phyloP scores from a whole-genome alignment of 2,329 filamentous ascomycete genomes.

The Fusarium sp. region DNA sequence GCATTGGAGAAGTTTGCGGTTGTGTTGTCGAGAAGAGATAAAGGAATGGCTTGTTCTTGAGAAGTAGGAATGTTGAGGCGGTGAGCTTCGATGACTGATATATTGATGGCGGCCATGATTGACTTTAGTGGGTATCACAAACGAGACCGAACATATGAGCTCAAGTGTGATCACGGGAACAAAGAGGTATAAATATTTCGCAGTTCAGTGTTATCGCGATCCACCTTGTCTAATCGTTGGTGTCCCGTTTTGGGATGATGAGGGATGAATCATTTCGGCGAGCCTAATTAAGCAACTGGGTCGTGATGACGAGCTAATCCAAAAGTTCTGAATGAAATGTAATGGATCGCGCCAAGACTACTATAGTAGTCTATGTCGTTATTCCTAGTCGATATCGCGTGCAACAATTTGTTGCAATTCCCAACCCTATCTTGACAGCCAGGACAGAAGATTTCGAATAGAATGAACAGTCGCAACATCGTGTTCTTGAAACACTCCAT shows the following conservation, averaged over 20 bases:
- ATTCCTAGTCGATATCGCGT: not conserved
- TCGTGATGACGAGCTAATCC: not conserved
- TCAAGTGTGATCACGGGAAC: fast-evolving
- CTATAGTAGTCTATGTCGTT: not conserved
- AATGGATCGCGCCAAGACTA: fast-evolving
- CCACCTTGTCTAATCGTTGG: not conserved
- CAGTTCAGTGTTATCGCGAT: not conserved
- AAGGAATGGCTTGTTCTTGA: constrained; percentile 9
- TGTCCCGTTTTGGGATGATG: not conserved
- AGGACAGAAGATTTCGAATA: constrained; percentile 4
- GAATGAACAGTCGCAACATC: constrained; percentile 21
- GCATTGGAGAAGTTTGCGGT: constrained; percentile 36
- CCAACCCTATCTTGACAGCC: not conserved
- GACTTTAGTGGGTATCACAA: fast-evolving
- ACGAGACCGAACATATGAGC: fast-evolving
- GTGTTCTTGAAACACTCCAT: not conserved
- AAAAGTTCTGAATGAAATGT: not conserved
- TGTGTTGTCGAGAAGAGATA: constrained; percentile 40
- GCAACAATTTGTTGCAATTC: fast-evolving
- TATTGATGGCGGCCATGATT: not conserved
- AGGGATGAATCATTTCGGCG: not conserved
- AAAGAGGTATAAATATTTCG: not conserved
- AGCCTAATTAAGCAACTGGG: not conserved
- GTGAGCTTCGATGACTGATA: not conserved
- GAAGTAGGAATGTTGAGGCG: not conserved